Evolutionary conservation across 345 rosid genomes (phyloP).

Genomic region (Hirschfeldia incana): DNA sequence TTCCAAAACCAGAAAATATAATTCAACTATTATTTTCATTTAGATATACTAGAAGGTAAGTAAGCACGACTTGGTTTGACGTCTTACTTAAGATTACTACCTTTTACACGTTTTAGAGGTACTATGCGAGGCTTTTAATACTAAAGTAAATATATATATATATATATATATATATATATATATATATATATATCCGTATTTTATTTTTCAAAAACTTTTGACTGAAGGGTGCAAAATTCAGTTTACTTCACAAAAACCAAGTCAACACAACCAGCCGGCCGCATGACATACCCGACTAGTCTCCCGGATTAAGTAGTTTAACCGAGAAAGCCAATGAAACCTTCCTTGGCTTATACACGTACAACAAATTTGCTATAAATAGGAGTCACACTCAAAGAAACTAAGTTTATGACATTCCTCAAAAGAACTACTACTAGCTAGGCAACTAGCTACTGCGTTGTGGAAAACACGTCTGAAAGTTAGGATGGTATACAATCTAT

Average conservation of each 20-base stretch:
- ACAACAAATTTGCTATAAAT: not conserved
- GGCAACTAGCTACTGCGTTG: not conserved
- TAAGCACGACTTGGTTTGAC: constrained; percentile 30
- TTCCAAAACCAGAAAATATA: constrained; percentile 12
- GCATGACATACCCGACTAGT: not conserved
- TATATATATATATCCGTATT: not conserved
- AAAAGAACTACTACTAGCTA: not conserved
- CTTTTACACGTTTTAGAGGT: not conserved
- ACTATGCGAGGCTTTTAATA: not conserved
- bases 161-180: not conserved
- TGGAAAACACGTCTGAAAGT: not conserved
- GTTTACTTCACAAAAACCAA: not conserved
- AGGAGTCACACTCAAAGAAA: not conserved
- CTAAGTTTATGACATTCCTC: not conserved
- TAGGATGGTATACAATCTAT: not conserved
- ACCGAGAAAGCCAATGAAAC: not conserved
- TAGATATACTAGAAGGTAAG: constrained; percentile 11
- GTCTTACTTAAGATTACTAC: constrained; percentile 24
- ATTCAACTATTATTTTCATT: constrained; percentile 9
- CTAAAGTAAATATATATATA: not conserved
- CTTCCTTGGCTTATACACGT: not conserved
- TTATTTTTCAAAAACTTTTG: not conserved
- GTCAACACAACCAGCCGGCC: not conserved
- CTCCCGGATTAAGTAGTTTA: not conserved
- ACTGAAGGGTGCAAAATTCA: not conserved